Conservation (phyloP, 768 basidiomycete species). For the Terana coerulea region DNA sequence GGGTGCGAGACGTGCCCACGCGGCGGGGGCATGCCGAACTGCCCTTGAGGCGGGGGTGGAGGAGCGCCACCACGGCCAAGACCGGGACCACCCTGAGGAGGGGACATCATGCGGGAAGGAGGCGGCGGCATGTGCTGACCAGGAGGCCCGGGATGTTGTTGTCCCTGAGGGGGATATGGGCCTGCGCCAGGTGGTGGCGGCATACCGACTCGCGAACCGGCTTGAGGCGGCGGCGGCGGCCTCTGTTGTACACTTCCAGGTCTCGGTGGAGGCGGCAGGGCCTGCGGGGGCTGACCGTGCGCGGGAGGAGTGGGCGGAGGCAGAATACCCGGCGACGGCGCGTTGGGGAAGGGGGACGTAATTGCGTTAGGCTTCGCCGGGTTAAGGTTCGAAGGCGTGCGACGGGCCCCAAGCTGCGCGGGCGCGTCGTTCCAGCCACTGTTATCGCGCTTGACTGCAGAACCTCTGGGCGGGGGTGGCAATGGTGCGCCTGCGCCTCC, state of each 20-base stretch:
- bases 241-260: conserved; percentile 53
- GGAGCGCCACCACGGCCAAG: conserved; percentile 26
- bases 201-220: conserved; percentile 16
- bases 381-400: conserved; percentile 49
- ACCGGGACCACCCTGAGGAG: conserved; percentile 36
- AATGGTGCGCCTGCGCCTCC: conserved; percentile 36
- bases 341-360: conserved; percentile 84
- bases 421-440: conserved; percentile 95
- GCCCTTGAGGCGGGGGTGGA: conserved; percentile 45
- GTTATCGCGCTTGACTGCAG: conserved; percentile 47
- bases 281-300: conserved; percentile 18
- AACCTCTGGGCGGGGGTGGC: conserved; percentile 55
- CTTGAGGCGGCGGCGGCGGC: conserved; percentile 40
- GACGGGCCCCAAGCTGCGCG: conserved; percentile 39
- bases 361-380: conserved; percentile 68
- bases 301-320: conserved; percentile 16
- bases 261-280: conserved; percentile 52
- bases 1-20: conserved; percentile 40
- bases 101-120: conserved; percentile 45
- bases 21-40: conserved; percentile 44
- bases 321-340: conserved; percentile 13
- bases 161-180: conserved; percentile 32
- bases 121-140: conserved; percentile 30
- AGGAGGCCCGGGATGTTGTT: conserved; percentile 31
- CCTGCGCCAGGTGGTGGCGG: conserved; percentile 30